Base-by-base conservation (phyloP, 2,329 filamentous ascomycete species). In the Cryphonectria nitschkei region DNA sequence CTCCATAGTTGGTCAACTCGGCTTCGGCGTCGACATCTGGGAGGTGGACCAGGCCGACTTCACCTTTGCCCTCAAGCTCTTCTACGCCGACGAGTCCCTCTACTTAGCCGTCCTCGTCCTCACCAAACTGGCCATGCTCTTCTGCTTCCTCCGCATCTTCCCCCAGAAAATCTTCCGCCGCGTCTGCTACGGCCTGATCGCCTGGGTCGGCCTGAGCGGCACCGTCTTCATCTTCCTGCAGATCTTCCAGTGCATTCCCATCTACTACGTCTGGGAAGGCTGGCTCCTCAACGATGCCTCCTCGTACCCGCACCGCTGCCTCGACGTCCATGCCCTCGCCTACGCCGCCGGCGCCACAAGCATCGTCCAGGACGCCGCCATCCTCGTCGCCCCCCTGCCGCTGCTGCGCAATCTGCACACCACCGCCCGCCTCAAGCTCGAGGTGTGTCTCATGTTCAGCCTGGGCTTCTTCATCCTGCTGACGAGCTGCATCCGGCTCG, bases 1-100 rank as follows among this genome's bases (percentile, higher is more conserved):
- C 29, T 8, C 5, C 5, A 14, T 64, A 79, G 79, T 76, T 29
- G 75, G 77, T 0, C 67, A 74, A 0, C 58, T 75, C 1, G 78
- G 75, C 0, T 81, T 82, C 52, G 81, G 81, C 5, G 76, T 79
- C 26, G 81, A 83, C 67, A 77, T 82, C 1, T 83, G 81, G 81
- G 79, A 77, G 22, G 73, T 82, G 0, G 63, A 76, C 8, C 61
- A 73, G 7, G 73, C 76, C 0, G 68, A 67, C 2, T 74, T 82
- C n/a, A 78, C 78, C 0, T 63, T 69, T 9, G 77, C 77, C 3
- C 75, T 82, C 46, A 79, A 76, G 78, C 67, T 79, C 14, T 79
- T 81, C 72, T 81, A 78, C 73, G 69, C 78, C 50, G 77, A 76
- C 32, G 79, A 80, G 66, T 75, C 75, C n/a, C 74, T 81, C 22